Evolutionary conservation across 805 yeast genomes (phyloP), one percentile per base, ranked within the genome.

Genomic region (Cyberlindnera saturnus): DNA sequence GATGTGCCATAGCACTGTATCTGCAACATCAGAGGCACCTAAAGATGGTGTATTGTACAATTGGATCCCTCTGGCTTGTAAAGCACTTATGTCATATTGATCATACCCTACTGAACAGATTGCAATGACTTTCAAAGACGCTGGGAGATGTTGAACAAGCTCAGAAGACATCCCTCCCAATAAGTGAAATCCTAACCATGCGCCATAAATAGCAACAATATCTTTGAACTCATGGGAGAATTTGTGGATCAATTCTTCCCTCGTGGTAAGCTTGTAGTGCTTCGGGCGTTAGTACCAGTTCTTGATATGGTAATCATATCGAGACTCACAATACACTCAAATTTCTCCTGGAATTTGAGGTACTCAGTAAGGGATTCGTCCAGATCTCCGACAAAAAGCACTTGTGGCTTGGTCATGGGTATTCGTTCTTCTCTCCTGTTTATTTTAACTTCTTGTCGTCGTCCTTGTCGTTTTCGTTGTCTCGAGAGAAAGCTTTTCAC

Each of bases 11-110:
- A 81, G 58, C 2, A 74, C 84, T 48, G 78, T 67, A 49, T 81
- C 86, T 3, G 84, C 85, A 14, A 81, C 86, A 17, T 82, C 81
- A 36, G 73, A 77, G 3, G 82, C 75, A 0, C 79, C 79, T 14
- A 58, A 41, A 3, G 63, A 46, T 58, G 77, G 64, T 39, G 67
- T 63, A 52, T 78, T 75, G 49, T 75, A 74, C 46, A 81, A 57
- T 31, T 60, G 52, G 19, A 79, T 71, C 2, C 65, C 67, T 35
- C 62, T 59, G 10, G 59, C 51, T 6, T 61, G 55, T 63, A 81
- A 59, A 1, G 61, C 63, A 0, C 53, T 61, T 0, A 69, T 62
- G 52, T 79, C 79, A 45, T 72, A 70, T 15, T 67, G 67, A 47
- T 79, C 82, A 51, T 64, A 66, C 0, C 86, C 86, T 14, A 81